phyloP scores from a whole-genome alignment of 2,329 filamentous ascomycete genomes.

The Ophiostoma sp. region DNA sequence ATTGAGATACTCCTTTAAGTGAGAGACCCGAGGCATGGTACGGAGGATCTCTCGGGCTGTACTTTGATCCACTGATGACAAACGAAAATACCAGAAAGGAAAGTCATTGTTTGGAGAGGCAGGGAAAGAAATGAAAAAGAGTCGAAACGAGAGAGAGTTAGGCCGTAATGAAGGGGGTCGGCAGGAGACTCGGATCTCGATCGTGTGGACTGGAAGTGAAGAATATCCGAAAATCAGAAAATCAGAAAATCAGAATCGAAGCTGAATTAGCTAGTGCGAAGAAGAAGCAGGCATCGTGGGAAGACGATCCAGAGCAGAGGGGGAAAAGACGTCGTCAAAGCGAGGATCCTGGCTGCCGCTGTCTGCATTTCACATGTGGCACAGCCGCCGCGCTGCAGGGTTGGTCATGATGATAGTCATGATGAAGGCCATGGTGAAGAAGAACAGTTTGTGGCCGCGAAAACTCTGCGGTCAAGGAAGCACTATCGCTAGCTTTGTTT shows the following conservation, averaged over 20 bases:
- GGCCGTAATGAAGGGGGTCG: background rate
- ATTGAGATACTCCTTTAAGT: too few relatives aligned
- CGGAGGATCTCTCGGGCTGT: background rate
- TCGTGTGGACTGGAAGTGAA: background rate
- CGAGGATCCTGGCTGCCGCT: too few relatives aligned
- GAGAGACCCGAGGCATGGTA: background rate
- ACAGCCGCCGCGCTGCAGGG: too few relatives aligned
- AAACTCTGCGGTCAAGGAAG: background rate
- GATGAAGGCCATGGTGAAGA: too few relatives aligned
- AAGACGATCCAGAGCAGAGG: too few relatives aligned
- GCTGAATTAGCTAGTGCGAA: background rate
- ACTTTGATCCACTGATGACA: constrained; percentile 8
- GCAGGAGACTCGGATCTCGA: background rate
- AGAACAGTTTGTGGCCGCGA: too few relatives aligned
- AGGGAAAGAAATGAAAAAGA: background rate
- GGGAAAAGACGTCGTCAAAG: too few relatives aligned
- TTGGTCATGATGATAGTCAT: too few relatives aligned
- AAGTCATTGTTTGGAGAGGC: background rate
- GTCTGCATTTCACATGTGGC: too few relatives aligned
- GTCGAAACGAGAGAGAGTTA: background rate
- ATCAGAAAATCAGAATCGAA: background rate
- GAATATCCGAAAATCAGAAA: too few relatives aligned
- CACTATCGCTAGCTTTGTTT: background rate
- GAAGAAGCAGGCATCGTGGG: too few relatives aligned
- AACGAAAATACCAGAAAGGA: constrained; percentile 9